Evolutionary conservation across 306 rosid genomes (phyloP).

Genomic region (Lupinus albus): DNA sequence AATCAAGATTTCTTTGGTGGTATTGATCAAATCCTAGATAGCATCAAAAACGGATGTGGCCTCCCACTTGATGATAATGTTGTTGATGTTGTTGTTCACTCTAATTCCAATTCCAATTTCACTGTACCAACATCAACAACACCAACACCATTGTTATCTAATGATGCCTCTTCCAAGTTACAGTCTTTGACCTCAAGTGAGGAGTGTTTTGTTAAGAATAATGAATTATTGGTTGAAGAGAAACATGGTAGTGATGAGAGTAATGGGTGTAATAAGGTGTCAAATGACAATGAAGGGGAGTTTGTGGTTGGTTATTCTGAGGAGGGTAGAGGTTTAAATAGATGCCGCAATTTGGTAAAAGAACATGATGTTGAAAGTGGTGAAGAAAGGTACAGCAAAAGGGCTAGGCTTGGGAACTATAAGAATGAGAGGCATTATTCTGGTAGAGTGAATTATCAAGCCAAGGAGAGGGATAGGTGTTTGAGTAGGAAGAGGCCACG

Average conservation of each 20-base stretch:
- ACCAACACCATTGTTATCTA: constrained; percentile 12
- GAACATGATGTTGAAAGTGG: constrained; percentile 43
- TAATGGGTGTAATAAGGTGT: constrained; percentile 31
- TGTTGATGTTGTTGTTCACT: background rate
- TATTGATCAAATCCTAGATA: constrained; percentile 78
- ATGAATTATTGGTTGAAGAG: constrained; percentile 14
- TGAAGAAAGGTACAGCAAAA: constrained; percentile 64
- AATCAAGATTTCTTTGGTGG: constrained; percentile 93
- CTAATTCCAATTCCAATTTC: constrained; percentile 22
- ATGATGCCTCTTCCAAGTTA: constrained; percentile 33
- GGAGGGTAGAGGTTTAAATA: constrained; percentile 44
- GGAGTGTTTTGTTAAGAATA: constrained; percentile 35
- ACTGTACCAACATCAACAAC: constrained; percentile 7
- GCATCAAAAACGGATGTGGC: constrained; percentile 74
- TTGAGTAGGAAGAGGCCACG: constrained; percentile 65
- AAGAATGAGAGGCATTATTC: constrained; percentile 55
- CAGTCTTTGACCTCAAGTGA: constrained; percentile 34
- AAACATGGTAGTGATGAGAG: background rate
- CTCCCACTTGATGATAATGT: constrained; percentile 46
- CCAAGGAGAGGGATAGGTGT: constrained; percentile 56
- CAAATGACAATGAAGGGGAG: constrained; percentile 45
- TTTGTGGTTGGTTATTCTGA: constrained; percentile 21
- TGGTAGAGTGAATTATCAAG: constrained; percentile 50
- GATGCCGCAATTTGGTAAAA: constrained; percentile 37
- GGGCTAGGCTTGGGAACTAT: constrained; percentile 53